Evolutionary conservation across 306 rosid species (phyloP).

Genomic region (Cucurbita maxima): DNA sequence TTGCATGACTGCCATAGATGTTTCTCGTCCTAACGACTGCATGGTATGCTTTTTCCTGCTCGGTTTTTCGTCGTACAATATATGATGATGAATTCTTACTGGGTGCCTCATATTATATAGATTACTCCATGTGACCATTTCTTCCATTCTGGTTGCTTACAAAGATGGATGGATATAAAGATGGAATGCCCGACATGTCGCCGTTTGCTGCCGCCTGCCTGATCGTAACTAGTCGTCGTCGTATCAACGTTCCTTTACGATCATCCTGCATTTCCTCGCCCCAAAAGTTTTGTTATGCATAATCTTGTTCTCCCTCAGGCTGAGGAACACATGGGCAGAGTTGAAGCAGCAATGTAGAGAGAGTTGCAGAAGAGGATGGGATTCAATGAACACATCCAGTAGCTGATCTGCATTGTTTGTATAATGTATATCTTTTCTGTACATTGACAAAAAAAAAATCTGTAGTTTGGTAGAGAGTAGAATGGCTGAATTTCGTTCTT

Average conservation of each 20-base stretch:
- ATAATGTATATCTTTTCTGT: slow-evolving; percentile 6
- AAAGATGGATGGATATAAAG: slow-evolving; percentile 99
- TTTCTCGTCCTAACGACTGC: slow-evolving; percentile 62
- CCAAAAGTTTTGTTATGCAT: slow-evolving; percentile 26
- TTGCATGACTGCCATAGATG: slow-evolving; percentile 82
- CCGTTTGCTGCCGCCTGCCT: slow-evolving; percentile 84
- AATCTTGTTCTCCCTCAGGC: neutral
- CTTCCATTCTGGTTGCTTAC: slow-evolving; percentile 91
- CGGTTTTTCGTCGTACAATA: neutral
- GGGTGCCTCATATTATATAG: slow-evolving; percentile 24
- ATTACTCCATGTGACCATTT: slow-evolving; percentile 98
- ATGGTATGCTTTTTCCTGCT: slow-evolving; percentile 35
- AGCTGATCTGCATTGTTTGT: neutral
- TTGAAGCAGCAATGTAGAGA: neutral
- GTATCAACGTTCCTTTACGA: slow-evolving; percentile 33
- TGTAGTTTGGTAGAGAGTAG: neutral
- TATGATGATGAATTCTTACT: neutral
- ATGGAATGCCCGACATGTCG: slow-evolving; percentile 99
- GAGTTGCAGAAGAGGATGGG: neutral
- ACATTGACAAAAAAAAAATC: neutral
- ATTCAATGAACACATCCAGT: neutral
- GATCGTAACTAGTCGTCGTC: slow-evolving; percentile 6
- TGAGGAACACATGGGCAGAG: neutral
- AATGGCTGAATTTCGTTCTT: neutral
- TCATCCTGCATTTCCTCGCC: slow-evolving; percentile 37